phyloP scores from a whole-genome alignment of 169 alveolate species.

The Amoebophrya sp. region DNA sequence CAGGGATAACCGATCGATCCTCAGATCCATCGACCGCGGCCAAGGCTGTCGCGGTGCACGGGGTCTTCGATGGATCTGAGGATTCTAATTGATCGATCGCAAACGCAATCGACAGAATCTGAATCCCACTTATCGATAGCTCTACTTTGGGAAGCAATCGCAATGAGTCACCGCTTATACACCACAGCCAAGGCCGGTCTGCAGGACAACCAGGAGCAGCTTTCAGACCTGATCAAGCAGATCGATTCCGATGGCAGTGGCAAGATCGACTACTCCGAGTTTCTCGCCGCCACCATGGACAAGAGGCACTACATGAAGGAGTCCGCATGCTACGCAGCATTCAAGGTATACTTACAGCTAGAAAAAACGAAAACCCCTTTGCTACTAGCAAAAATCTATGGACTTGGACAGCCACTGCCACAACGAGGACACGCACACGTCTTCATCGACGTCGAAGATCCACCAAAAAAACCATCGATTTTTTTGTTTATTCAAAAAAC shows the following conservation, averaged over 20 bases:
- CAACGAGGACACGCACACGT: background rate
- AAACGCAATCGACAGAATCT: too few species aligned
- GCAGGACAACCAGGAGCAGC: conserved; percentile 13
- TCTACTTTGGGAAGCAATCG: too few species aligned
- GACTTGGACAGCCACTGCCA: too few species aligned
- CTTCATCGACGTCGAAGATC: background rate
- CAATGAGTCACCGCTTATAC: background rate
- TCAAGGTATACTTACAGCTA: conserved; percentile 7
- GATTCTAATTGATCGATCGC: too few species aligned
- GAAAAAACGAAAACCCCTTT: background rate
- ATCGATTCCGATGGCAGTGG: conserved; percentile 50
- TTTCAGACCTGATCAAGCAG: conserved; percentile 35
- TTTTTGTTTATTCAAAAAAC: background rate
- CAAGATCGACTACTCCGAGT: conserved; percentile 46
- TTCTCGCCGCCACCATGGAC: conserved; percentile 43
- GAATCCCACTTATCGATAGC: too few species aligned
- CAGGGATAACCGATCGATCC: too few species aligned
- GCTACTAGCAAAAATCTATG: background rate
- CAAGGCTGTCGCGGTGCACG: too few species aligned
- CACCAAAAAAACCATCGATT: background rate
- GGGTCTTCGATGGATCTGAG: too few species aligned
- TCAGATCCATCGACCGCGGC: too few species aligned
- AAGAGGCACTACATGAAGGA: conserved; percentile 30
- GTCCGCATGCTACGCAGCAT: conserved; percentile 38
- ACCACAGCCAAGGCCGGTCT: background rate